phyloP scores from a whole-genome alignment of 306 rosid genomes.

The Cucurbita maxima region DNA sequence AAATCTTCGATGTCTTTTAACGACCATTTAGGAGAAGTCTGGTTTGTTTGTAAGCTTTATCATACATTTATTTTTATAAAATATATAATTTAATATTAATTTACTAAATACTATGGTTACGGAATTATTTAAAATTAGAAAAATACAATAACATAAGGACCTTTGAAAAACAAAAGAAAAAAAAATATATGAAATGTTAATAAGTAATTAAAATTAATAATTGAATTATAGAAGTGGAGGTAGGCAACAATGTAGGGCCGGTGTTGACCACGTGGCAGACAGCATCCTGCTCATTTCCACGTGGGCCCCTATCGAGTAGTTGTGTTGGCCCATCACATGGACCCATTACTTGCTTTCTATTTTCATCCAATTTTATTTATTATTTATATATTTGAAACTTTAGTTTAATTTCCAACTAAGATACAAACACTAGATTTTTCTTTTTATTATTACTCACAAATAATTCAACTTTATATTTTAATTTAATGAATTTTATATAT shows the following conservation, averaged over 20 bases:
- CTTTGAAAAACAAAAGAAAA: no score
- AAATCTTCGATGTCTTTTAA: neutral
- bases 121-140: no score
- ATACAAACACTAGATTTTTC: neutral
- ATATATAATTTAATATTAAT: no score
- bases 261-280: conserved; percentile 94
- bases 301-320: conserved; percentile 38
- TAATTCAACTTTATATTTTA: no score
- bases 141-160: no score
- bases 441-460: no score
- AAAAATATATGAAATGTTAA: neutral
- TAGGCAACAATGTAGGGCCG: conserved; percentile 62
- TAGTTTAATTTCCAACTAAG: neutral
- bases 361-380: neutral
- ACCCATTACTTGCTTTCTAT: conserved; percentile 11
- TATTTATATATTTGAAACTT: neutral
- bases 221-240: conserved; percentile 4
- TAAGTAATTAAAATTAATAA: neutral
- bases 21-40: neutral
- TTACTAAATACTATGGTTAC: no score
- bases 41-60: neutral
- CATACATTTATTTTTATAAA: neutral
- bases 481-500: no score
- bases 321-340: conserved; percentile 45
- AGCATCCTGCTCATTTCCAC: conserved; percentile 21